Evolutionary conservation across 768 basidiomycete genomes (phyloP), one percentile per base, ranked within the genome.

Genomic region (Auricularia sp.): DNA sequence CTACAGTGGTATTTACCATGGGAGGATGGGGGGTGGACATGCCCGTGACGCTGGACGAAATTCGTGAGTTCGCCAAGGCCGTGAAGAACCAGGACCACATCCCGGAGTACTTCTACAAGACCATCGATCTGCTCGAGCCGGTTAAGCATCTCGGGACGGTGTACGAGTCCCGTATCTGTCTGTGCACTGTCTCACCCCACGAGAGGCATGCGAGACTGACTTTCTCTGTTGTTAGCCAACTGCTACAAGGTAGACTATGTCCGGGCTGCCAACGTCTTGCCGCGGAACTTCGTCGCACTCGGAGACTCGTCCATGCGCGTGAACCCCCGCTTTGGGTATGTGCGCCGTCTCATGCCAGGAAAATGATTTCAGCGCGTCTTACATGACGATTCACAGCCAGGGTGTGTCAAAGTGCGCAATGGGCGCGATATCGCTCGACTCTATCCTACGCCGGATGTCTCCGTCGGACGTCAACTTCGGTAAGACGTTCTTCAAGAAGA

Each of bases 61-160:
- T 23, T 5, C 56, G 56, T 1, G 34, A 12, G 23, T 59, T 59
- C 1, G 0, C 23, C 4, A 3, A 35, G 12, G 56, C 14, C 23
- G 56, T 35, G 70, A 2, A 65, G 36, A 21, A 51, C 47, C 18
- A 42, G 12, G 39, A 42, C 39, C 65, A 72, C 3, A 71, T 71
- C 72, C 73, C 75, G 2, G 69, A 65, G 12, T 75, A 72, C 71
- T 63, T 70, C 14, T 72, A 68, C 23, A 35, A 68, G 43, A 35
- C 75, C 23, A 14, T 75, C 3, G 71, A 74, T 36, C 62, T 74
- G 36, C 70, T 77, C n/a, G 68, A 72, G 23, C 71, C 70, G 59
- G 65, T 68, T 33, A 65, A 72, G 3, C 71, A 72, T 39, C 42
- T 65, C 71, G 3, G 72, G 71, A 42, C 56, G 66, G 8, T 21